These are phyloP conservation scores for Didymella keratinophila DNA, from an alignment of 2,329 filamentous ascomycete species.

Conservation along the genomic window DNA sequence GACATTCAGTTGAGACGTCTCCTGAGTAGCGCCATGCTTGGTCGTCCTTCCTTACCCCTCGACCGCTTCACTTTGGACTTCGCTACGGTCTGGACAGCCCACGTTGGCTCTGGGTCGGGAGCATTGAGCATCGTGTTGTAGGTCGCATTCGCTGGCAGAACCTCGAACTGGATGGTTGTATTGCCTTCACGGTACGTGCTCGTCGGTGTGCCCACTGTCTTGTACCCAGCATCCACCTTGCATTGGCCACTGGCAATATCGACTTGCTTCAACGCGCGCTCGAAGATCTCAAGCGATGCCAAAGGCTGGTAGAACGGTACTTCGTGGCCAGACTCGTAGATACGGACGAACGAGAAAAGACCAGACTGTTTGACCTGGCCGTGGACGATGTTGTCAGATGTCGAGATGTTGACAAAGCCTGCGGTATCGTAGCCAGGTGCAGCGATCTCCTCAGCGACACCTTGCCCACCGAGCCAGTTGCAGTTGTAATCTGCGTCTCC, in stretches of 20 bases:
- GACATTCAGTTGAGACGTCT: conserved; percentile 17
- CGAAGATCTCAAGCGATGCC: conserved; percentile 59
- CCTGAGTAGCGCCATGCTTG: conserved; percentile 26
- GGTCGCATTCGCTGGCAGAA: conserved; percentile 54
- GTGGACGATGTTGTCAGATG: conserved; percentile 57
- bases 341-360: conserved; percentile 59
- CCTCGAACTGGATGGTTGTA: conserved; percentile 55
- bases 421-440: conserved; percentile 54
- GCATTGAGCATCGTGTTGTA: conserved; percentile 57
- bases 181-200: conserved; percentile 56
- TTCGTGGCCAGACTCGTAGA: conserved; percentile 60
- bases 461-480: conserved; percentile 58
- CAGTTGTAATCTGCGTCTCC: conserved; percentile 61
- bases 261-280: conserved; percentile 56
- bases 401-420: conserved; percentile 59
- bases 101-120: conserved; percentile 50
- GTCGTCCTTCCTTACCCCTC: conserved; percentile 27
- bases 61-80: conserved; percentile 31
- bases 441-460: conserved; percentile 51
- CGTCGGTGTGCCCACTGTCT: conserved; percentile 46
- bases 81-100: conserved; percentile 26
- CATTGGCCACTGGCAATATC: conserved; percentile 61
- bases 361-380: conserved; percentile 62
- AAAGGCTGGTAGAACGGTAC: conserved; percentile 65
- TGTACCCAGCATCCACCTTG: conserved; percentile 37